phyloP scores from a whole-genome alignment of 2,329 filamentous ascomycete species.

The Calonectria montana region DNA sequence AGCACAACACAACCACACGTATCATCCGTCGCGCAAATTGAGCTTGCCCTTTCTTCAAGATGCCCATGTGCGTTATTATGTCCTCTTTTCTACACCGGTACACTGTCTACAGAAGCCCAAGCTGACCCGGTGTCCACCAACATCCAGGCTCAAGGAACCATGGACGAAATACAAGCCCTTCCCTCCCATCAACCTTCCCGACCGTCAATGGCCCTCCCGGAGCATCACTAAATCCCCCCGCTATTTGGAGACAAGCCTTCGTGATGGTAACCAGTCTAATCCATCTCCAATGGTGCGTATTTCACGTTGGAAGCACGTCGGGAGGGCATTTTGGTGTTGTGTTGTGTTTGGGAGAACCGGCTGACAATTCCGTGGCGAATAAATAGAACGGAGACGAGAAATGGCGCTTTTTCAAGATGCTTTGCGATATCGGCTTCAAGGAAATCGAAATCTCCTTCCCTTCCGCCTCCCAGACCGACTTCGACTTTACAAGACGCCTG shows the following conservation, averaged over 20 bases:
- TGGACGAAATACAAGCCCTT: slow-evolving; percentile 82
- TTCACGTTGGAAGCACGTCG: background rate
- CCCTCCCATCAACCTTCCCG: slow-evolving; percentile 66
- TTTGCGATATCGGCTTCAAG: slow-evolving; percentile 92
- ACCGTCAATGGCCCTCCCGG: slow-evolving; percentile 87
- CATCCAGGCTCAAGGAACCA: slow-evolving; percentile 75
- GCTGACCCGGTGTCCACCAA: background rate
- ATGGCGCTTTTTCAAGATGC: slow-evolving; percentile 94
- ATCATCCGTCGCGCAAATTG: background rate
- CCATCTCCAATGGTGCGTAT: background rate
- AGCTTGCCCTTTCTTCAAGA: background rate
- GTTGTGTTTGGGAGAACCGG: slow-evolving; percentile 18
- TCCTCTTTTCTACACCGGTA: background rate
- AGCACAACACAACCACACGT: background rate
- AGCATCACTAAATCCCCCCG: slow-evolving; percentile 85
- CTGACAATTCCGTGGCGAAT: background rate
- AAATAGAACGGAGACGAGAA: slow-evolving; percentile 90
- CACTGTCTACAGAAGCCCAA: background rate
- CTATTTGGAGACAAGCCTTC: slow-evolving; percentile 85
- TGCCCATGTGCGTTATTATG: slow-evolving; percentile 1
- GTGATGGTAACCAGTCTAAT: slow-evolving; percentile 90
- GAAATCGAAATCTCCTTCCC: slow-evolving; percentile 98
- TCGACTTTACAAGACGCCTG: slow-evolving; percentile 90
- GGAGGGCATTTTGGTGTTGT: background rate
- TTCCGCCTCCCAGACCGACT: slow-evolving; percentile 94